phyloP scores from a whole-genome alignment of 495 filamentous ascomycete genomes.

The Podospora pseudopauciseta region DNA sequence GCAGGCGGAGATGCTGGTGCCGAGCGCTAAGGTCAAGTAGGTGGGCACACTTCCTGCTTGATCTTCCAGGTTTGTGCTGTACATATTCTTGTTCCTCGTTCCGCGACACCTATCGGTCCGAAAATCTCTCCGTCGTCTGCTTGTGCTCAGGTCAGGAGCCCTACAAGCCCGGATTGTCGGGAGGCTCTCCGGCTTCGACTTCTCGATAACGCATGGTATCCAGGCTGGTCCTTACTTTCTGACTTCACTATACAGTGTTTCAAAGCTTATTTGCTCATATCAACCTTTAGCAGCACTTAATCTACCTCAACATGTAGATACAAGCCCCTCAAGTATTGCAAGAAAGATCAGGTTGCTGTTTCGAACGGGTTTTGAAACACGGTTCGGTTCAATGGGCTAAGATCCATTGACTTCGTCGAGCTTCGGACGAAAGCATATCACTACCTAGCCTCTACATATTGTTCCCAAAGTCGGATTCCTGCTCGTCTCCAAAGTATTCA shows the following conservation, averaged over 20 bases:
- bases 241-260: neutral
- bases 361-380: too few species aligned
- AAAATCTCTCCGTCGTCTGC: slow-evolving; percentile 5
- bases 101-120: slow-evolving; percentile 15
- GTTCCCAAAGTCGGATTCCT: too few species aligned
- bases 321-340: too few species aligned
- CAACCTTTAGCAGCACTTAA: neutral
- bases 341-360: too few species aligned
- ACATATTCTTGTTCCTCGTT: neutral
- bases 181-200: neutral
- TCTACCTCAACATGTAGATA: neutral
- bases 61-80: neutral
- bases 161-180: slow-evolving; percentile 12
- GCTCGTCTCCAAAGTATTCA: too few species aligned
- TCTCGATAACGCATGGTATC: neutral
- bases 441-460: too few species aligned
- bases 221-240: neutral
- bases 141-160: slow-evolving; percentile 1
- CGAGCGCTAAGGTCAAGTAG: slow-evolving; percentile 11
- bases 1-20: slow-evolving; percentile 13
- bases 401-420: too few species aligned
- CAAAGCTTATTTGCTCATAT: neutral
- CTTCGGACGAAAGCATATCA: too few species aligned
- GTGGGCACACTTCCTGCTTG: neutral
- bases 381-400: too few species aligned